Evolutionary conservation across 768 basidiomycete species (phyloP), one percentile per base, ranked within the genome.

Genomic region (Suillus ampliporus): DNA sequence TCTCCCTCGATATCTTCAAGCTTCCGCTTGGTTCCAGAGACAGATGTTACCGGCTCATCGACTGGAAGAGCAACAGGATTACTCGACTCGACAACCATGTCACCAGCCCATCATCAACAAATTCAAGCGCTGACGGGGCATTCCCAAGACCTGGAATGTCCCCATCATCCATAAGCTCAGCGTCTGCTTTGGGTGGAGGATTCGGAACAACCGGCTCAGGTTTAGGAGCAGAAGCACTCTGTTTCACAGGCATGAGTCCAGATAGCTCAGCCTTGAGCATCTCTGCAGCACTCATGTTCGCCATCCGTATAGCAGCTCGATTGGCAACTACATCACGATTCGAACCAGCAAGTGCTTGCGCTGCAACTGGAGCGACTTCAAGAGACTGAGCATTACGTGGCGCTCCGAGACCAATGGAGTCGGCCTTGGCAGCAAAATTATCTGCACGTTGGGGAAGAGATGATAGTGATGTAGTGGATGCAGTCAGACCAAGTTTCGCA

Each of bases 211-310:
- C 82, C 64, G 80, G 81, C 61, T 81, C 73, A 64, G 82, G 73
- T 28, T 68, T 56, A 43, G 66, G 54, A 21, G 73, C 68, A 53
- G 71, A 72, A 62, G 71, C 70, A 23, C 76, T 72, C 15, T 76
- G 67, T 67, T 80, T 82, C 57, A 79, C 73, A 14, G 83, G 79
- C 58, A 76, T 66, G 50, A 81, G 72, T 23, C 87, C 86, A 66
- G 89, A 85, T 66, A 98, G 76, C 76, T 98, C 94, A 57, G 94
- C 95, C 78, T 94, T 96, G 69, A 99, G 82, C 74, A 90, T 86
- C 74, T 99, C 94, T 60, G 96, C 96, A 50, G 97, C 97, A 80
- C 88, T 94, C 88, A 99, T 87, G 73, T 99, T 99, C 34, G 97
- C 97, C 86, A 97, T 89, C 64, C 96, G 88, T 66, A 97, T 94